These are phyloP conservation scores for Solanum medicagineum DNA, from an alignment of 257 asterid genomes.

Conservation along the genomic window DNA sequence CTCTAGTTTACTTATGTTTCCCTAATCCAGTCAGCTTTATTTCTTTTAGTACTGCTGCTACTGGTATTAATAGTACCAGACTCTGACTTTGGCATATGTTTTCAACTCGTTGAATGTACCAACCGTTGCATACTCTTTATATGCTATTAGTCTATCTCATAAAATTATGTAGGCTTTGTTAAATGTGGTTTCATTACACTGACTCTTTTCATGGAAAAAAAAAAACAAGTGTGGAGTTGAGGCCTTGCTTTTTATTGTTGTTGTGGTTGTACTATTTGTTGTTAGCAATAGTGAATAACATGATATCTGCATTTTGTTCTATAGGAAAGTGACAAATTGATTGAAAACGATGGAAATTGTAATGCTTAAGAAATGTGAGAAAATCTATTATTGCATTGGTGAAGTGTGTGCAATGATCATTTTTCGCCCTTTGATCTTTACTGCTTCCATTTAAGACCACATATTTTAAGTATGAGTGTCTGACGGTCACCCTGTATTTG, in stretches of 20 bases:
- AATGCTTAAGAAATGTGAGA: neutral
- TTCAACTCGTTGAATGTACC: neutral
- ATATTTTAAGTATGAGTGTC: neutral
- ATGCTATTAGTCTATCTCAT: neutral
- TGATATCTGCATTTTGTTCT: neutral
- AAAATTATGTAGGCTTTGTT: neutral
- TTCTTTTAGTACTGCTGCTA: neutral
- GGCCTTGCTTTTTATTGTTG: neutral
- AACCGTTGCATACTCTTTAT: neutral
- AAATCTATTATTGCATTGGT: neutral
- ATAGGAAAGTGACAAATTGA: neutral
- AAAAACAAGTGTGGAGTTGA: neutral
- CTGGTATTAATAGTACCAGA: neutral
- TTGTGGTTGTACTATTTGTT: neutral
- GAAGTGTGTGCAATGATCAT: neutral
- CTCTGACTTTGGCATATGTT: neutral
- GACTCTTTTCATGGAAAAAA: neutral
- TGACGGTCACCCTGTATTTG: neutral
- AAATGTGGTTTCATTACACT: neutral
- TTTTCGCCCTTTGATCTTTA: neutral
- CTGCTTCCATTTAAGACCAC: neutral
- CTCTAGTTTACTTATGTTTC: neutral
- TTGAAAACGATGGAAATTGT: neutral
- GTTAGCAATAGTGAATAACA: neutral
- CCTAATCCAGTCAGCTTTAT: neutral